These are phyloP conservation scores for Picea engelmannii DNA, from an alignment of 83 land plant genomes.

Conservation along the genomic window DNA sequence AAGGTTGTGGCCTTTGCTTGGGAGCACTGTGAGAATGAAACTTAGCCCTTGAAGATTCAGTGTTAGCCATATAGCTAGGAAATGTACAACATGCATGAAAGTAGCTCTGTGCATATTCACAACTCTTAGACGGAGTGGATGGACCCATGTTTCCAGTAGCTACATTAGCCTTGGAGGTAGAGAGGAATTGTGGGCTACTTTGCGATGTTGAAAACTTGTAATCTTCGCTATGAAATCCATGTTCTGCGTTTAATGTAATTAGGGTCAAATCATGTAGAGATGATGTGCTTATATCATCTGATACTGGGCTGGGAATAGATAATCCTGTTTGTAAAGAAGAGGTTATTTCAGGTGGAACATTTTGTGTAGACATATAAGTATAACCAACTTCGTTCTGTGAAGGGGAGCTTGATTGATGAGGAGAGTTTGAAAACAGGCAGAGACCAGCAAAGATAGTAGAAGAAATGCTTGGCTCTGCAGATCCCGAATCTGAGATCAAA, in stretches of 20 bases:
- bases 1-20: conserved; percentile 42
- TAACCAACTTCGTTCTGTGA: neutral
- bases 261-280: neutral
- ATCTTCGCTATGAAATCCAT: neutral
- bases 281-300: conserved; percentile 10
- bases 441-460: neutral
- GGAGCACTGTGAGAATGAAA: conserved; percentile 63
- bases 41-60: conserved; percentile 63
- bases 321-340: conserved; percentile 1
- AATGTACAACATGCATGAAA: conserved; percentile 46
- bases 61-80: conserved; percentile 66
- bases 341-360: neutral
- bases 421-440: neutral
- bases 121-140: conserved; percentile 55
- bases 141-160: conserved; percentile 35
- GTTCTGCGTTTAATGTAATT: neutral
- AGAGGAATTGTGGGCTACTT: conserved; percentile 53
- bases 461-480: conserved; percentile 12
- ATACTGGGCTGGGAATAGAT: conserved; percentile 10
- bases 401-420: neutral
- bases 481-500: neutral
- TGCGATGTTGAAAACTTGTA: conserved; percentile 23
- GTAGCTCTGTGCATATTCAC: conserved; percentile 34
- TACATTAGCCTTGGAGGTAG: conserved; percentile 5
- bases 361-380: neutral